phyloP scores from a whole-genome alignment of 1,284 basidiomycete genomes.

The Lignosus rhinocerotis region DNA sequence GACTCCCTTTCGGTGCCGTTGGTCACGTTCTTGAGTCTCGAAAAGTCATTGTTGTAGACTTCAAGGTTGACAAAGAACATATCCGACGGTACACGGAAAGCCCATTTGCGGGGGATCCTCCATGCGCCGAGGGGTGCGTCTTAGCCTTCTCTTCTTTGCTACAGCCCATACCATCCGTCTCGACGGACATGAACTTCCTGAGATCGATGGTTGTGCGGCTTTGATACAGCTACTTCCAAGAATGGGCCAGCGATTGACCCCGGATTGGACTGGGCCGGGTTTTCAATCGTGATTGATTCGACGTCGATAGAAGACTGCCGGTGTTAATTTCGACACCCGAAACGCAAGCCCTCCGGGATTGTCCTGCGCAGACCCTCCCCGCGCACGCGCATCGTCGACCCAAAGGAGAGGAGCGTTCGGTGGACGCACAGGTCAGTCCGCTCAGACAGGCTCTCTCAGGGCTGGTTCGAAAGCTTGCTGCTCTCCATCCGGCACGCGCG shows the following conservation, averaged over 20 bases:
- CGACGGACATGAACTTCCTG: conserved; percentile 22
- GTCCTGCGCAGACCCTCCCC: not conserved
- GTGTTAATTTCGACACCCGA: conserved; percentile 6
- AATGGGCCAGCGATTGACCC: conserved; percentile 14
- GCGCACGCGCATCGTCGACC: too few species aligned
- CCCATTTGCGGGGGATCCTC: not conserved
- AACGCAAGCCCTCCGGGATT: not conserved
- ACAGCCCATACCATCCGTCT: conserved; percentile 10
- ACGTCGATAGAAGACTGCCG: conserved; percentile 8
- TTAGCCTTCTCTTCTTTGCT: conserved; percentile 13
- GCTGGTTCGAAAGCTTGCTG: not conserved
- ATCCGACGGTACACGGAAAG: not conserved
- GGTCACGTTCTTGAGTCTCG: too few species aligned
- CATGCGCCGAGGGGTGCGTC: not conserved
- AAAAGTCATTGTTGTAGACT: too few species aligned
- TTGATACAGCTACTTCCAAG: conserved; percentile 2
- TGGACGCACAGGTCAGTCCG: too few species aligned
- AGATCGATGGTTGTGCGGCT: conserved; percentile 24
- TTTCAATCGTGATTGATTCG: conserved; percentile 8
- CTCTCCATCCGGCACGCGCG: not conserved
- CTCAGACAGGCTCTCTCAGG: too few species aligned
- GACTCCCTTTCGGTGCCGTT: too few species aligned
- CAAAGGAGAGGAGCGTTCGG: too few species aligned
- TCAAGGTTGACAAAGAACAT: too few species aligned
- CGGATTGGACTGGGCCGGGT: conserved; percentile 13